A percentile compares a stretch with the other conserved stretches of the same genome.
These are phyloP conservation scores for Excoecaria cochinchinensis DNA, from an alignment of 345 rosid genomes.

Conservation along the genomic window DNA sequence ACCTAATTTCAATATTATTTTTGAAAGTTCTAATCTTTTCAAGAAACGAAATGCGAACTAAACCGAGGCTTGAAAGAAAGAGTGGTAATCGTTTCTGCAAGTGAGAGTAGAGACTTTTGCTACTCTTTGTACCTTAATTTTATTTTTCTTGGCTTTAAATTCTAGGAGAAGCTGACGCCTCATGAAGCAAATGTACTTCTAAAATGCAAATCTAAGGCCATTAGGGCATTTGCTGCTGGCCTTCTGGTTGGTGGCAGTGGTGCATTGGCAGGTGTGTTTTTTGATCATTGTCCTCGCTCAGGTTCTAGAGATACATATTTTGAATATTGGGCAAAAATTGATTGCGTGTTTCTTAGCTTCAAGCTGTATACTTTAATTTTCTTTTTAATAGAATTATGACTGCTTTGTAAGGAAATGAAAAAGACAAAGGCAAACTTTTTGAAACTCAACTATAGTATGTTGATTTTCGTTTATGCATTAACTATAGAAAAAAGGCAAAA, in stretches of 20 bases:
- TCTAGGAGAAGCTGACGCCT: conserved; percentile 40
- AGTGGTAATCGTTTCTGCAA: background rate
- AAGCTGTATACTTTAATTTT: too few species aligned
- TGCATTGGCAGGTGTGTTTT: conserved; percentile 39
- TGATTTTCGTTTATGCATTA: background rate
- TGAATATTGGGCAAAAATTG: background rate
- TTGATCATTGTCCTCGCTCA: background rate
- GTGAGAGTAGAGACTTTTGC: background rate
- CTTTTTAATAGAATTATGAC: background rate
- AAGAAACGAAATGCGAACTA: too few species aligned
- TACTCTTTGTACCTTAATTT: background rate
- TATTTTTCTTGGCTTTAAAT: background rate
- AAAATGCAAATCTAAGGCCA: conserved; percentile 32
- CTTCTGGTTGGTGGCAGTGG: conserved; percentile 20
- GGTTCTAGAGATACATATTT: background rate
- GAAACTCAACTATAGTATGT: background rate
- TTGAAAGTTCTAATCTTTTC: too few species aligned
- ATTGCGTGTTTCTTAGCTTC: background rate
- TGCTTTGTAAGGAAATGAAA: background rate
- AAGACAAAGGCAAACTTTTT: background rate
- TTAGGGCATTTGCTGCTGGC: conserved; percentile 25
- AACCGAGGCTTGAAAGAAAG: background rate
- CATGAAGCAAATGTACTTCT: conserved; percentile 36
- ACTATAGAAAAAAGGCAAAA: background rate
- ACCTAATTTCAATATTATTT: background rate